Evolutionary conservation across 306 rosid genomes (phyloP), one percentile per base, ranked within the genome.

Genomic region (Vicia sativa): DNA sequence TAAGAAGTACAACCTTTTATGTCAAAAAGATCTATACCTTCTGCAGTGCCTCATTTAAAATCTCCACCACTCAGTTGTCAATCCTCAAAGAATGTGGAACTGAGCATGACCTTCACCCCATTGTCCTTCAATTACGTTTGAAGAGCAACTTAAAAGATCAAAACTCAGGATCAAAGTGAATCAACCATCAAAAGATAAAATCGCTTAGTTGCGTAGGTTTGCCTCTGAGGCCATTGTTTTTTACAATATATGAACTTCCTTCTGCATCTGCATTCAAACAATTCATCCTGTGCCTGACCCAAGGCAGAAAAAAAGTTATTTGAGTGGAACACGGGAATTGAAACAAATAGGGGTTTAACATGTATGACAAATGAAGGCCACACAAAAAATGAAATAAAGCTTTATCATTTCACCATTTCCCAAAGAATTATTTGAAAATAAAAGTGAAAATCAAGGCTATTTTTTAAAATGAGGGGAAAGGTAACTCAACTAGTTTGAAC

Each of bases 201-300:
- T 88, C 97, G 62, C 87, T 88, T 19, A 91, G 81, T 76, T 86
- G 87, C 35, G 54, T 44, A 29, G 10, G 55, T 57, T 73, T 77
- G 65, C 67, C 76, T 64, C 65, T 76, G 34, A 74, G 79, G 18
- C 69, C 62, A 49, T 62, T 77, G 65, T 65, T 68, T 70, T 78
- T 34, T 31, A 86, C 52, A 65, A 91, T 86, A 45, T 83, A 83
- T 34, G 81, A 93, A 65, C 79, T 74, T 70, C 59, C 97, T 75
- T 87, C 96, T 19, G 64, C 84, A 55, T 60, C 84, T 15, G 96
- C 91, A 73, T 77, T 86, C 61, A 75, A 78, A 74, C 97, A 91
- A 80, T 91, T 91, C 97, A 91, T 88, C 73, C 89, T 80, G 80
- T 91, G 97, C 96, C 97, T 91, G 89, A 11, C 29, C 65, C 53